Evolutionary conservation across 495 filamentous ascomycete genomes (phyloP).

Genomic region (Thozetella sp.): DNA sequence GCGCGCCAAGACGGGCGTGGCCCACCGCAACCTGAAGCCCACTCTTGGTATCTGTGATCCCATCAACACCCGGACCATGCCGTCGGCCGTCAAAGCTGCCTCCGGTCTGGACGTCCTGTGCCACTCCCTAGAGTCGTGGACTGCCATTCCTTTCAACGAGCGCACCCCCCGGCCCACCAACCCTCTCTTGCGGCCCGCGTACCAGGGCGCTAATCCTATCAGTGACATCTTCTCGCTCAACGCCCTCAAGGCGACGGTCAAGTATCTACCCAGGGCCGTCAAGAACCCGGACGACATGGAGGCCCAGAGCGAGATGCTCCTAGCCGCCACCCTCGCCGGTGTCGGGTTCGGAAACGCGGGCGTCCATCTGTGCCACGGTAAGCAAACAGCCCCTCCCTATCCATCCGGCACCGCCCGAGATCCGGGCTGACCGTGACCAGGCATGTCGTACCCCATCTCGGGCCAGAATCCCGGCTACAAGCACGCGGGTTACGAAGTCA

Average conservation of each 20-base stretch:
- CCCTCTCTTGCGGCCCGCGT: conserved; percentile 88
- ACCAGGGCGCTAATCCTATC: conserved; percentile 97
- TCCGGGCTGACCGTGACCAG: conserved; percentile 16
- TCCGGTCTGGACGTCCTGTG: conserved; percentile 94
- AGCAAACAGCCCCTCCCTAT: conserved; percentile 4
- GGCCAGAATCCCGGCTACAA: conserved; percentile 90
- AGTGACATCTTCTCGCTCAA: conserved; percentile 92
- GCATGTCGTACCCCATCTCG: conserved; percentile 95
- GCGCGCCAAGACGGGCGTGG: conserved; percentile 92
- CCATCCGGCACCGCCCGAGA: neutral
- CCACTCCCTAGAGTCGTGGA: conserved; percentile 93
- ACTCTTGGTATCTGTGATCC: conserved; percentile 96
- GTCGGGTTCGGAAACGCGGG: conserved; percentile 98
- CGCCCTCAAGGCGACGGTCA: conserved; percentile 76
- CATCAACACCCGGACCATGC: conserved; percentile 93
- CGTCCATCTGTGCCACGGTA: conserved; percentile 92
- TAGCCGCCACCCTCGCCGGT: conserved; percentile 90
- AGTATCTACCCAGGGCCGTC: conserved; percentile 87
- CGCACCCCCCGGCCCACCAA: conserved; percentile 83
- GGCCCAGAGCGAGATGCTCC: conserved; percentile 91
- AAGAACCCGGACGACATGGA: conserved; percentile 87
- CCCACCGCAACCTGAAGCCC: conserved; percentile 92
- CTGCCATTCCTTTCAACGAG: conserved; percentile 90
- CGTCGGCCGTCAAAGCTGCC: conserved; percentile 82
- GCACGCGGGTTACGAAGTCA: conserved; percentile 79